phyloP scores from a whole-genome alignment of 225 moss, liverwort and hornwort species.

The Physcomitrium patens region DNA sequence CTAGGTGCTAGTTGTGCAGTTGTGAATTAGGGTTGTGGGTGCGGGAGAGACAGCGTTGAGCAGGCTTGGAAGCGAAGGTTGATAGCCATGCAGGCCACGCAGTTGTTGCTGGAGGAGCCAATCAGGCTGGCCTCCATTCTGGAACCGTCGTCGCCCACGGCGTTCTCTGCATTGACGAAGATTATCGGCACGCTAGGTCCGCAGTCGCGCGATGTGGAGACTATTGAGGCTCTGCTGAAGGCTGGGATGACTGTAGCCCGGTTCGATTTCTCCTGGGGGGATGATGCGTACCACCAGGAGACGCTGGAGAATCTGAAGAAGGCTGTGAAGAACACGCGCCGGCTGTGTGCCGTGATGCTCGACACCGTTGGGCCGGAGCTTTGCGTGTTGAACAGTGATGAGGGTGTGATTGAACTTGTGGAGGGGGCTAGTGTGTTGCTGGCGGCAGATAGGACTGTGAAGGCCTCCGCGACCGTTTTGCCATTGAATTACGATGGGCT shows the following conservation, averaged over 20 bases:
- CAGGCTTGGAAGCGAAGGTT: background rate
- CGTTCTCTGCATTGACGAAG: too few relatives aligned
- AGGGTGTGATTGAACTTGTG: constrained; percentile 29
- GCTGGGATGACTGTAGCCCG: constrained; percentile 62
- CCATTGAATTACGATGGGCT: constrained; percentile 34
- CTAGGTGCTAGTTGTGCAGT: too few relatives aligned
- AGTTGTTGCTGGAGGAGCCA: constrained; percentile 56
- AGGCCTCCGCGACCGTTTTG: constrained; percentile 25
- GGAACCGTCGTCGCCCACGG: too few relatives aligned
- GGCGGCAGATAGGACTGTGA: constrained; percentile 6
- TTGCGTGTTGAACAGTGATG: constrained; percentile 47
- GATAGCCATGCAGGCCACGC: too few relatives aligned
- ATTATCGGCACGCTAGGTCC: too few relatives aligned
- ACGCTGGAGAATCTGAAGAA: background rate
- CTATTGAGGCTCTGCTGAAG: constrained; percentile 12
- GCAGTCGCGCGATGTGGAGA: too few relatives aligned
- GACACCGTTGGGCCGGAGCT: constrained; percentile 4
- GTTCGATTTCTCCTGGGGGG: constrained; percentile 40
- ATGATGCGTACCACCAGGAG: background rate
- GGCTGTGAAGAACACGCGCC: constrained; percentile 25
- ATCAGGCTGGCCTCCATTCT: constrained; percentile 70
- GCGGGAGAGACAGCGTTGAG: background rate
- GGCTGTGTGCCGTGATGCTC: too few relatives aligned
- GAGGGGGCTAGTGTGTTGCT: constrained; percentile 24
- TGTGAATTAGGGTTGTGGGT: too few relatives aligned